These are phyloP conservation scores for Claviceps sp. DNA, from an alignment of 2,329 filamentous ascomycete species.

Conservation along the genomic window DNA sequence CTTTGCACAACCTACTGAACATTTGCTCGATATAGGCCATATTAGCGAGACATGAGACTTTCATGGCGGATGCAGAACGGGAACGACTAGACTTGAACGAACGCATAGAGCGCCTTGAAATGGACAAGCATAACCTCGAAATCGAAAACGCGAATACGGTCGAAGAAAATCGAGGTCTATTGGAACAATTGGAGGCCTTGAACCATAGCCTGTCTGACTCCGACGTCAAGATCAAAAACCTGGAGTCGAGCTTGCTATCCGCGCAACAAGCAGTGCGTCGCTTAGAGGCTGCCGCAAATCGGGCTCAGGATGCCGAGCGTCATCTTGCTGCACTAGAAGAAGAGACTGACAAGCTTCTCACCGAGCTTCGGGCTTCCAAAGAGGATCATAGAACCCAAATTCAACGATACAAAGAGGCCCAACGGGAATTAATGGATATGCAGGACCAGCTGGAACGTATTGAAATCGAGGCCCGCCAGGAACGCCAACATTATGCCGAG, in stretches of 20 bases:
- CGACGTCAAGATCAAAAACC: slow-evolving; percentile 62
- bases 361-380: slow-evolving; percentile 50
- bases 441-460: slow-evolving; percentile 83
- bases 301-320: slow-evolving; percentile 66
- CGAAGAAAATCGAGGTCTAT: slow-evolving; percentile 67
- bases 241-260: slow-evolving; percentile 64
- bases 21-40: slow-evolving; percentile 64
- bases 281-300: slow-evolving; percentile 57
- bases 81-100: slow-evolving; percentile 61
- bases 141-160: slow-evolving; percentile 63
- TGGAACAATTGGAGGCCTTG: slow-evolving; percentile 73
- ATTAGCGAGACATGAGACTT: slow-evolving; percentile 81
- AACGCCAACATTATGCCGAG: slow-evolving; percentile 70
- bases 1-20: slow-evolving; percentile 46
- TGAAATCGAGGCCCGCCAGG: slow-evolving; percentile 68
- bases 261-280: slow-evolving; percentile 67
- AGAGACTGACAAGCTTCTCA: slow-evolving; percentile 64
- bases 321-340: slow-evolving; percentile 69
- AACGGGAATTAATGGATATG: slow-evolving; percentile 62
- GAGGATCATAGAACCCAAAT: slow-evolving; percentile 69
- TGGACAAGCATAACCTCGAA: slow-evolving; percentile 61
- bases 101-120: slow-evolving; percentile 65
- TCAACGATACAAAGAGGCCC: slow-evolving; percentile 73
- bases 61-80: slow-evolving; percentile 82
- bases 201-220: slow-evolving; percentile 71